Base-by-base conservation (phyloP, 2,329 filamentous ascomycete species). In the Zasmidium cellare region DNA sequence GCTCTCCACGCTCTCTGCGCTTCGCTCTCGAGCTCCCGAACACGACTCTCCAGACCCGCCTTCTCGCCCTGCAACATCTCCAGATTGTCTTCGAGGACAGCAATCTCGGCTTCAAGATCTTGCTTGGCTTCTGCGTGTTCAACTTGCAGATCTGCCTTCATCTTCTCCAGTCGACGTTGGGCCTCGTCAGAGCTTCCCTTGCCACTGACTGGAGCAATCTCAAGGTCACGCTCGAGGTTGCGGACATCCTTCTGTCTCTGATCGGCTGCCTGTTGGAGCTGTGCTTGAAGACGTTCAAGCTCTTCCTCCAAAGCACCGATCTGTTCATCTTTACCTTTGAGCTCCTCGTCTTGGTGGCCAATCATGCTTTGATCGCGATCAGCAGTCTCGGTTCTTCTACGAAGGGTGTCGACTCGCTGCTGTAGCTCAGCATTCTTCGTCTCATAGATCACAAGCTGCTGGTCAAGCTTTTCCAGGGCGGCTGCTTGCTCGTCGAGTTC, bases 11-110 rank as follows among this genome's bases (percentile, higher is more conserved):
- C 69, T 20, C 63, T 65, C 20, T 71, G 60, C 16, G 76, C 55
- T 18, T 75, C 71, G 12, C 66, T 66, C 61, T 74, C 70, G 2
- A 76, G 66, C 20, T 65, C 76, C 9, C 77, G 75, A 3, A 84
- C 79, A 57, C 83, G 83, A 53, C 84, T 78, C 66, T 90, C 84
- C 1, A 88, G 74, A 45, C 84, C 77, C 7, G 81, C 78, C 66
- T 86, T 87, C 60, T 79, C 77, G 16, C 74, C 71, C 20, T 73
- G 67, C 1, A 72, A 69, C 18, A 78, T 75, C 28, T 80, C 78
- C 7, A 75, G 69, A 25, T 71, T 72, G 24, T 74, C 72, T 56
- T 79, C 76, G 1, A 80, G 66, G 5, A 80, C 75, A 31, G 78
- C 70, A 18, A 84, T 79, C 58, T 83, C 82, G 28, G 86, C 82